A percentile compares a stretch with the other conserved stretches of the same genome.
These are phyloP conservation scores for Crucibulum laeve DNA, from an alignment of 768 basidiomycete species.

Conservation along the genomic window DNA sequence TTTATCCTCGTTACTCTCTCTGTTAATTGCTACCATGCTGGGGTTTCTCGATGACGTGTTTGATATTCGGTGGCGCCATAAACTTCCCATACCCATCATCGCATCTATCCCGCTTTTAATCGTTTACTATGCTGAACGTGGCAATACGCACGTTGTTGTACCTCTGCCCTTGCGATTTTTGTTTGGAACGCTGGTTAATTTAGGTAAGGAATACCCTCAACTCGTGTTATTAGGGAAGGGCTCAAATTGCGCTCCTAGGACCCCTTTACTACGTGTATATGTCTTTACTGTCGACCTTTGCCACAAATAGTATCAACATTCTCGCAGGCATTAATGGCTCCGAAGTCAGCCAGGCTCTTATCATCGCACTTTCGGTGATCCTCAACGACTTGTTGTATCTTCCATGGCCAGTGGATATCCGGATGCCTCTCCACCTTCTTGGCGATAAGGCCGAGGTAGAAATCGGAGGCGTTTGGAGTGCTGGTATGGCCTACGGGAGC, in stretches of 20 bases:
- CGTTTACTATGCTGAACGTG: constrained; percentile 94
- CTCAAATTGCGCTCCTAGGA: constrained; percentile 40
- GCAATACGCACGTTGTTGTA: constrained; percentile 90
- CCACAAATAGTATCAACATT: constrained; percentile 98
- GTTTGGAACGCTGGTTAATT: constrained; percentile 76
- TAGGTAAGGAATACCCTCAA: constrained; percentile 51
- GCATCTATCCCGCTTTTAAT: constrained; percentile 92
- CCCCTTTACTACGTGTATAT: constrained; percentile 96
- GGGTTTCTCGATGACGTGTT: constrained; percentile 98
- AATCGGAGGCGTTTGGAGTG: constrained; percentile 75
- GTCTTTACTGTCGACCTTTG: constrained; percentile 92
- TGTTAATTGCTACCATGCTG: constrained; percentile 88
- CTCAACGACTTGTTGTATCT: constrained; percentile 92
- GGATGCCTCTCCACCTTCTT: constrained; percentile 65
- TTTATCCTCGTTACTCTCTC: constrained; percentile 86
- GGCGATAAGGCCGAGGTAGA: constrained; percentile 64
- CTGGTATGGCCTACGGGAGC: constrained; percentile 85
- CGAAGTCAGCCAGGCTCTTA: constrained; percentile 88
- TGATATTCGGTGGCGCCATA: constrained; percentile 98
- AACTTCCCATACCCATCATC: constrained; percentile 94
- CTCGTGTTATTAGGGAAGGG: not conserved
- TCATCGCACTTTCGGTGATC: constrained; percentile 88
- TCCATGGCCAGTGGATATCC: constrained; percentile 79
- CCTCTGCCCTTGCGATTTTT: constrained; percentile 76
- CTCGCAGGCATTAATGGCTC: constrained; percentile 97